Base-by-base conservation (phyloP, 495 filamentous ascomycete species). In the Podospora appendiculata region DNA sequence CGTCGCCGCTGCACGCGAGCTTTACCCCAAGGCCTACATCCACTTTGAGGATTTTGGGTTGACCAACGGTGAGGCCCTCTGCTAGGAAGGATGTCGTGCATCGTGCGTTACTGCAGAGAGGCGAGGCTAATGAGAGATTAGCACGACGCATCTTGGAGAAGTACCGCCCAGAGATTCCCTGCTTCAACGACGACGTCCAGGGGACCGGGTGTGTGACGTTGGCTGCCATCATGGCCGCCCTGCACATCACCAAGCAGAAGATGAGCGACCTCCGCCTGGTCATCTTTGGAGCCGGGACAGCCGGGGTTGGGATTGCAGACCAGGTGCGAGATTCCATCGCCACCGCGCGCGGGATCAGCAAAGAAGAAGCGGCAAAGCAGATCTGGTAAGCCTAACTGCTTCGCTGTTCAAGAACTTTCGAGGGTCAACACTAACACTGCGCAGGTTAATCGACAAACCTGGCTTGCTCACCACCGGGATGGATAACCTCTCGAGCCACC, bases 101-200 rank as follows among this genome's bases (percentile, higher is more conserved):
- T 25, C 25, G 5, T 25, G 25, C 25, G 25, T 25, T 38, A 1
- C 13, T 38, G 36, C 8, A 46, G 16, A 0, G 16, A 16, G 4
- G n/a, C n/a, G n/a, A 41, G 4, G 4, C 38, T 41, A 32, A 50
- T 16, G 36, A 33, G 32, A 38, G n/a, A 11, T 12, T 47, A 78
- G 68, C 68, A 34, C 66, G 84, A 33, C 75, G 85, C 16, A 80
- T 95, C 5, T 72, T 95, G 8, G 86, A 95, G 51, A 82, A 78
- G 35, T 94, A 89, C 57, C 73, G 81, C 6, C 71, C 82, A 0
- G 53, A 85, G 17, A 82, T 94, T 6, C 73, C 90, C 0, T 95
- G 89, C 64, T 93, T 95, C 75, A 95, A 95, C 54, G 90, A 95
- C 48, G 90, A 95, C 67, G 84, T 95, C 1, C 90, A 95, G 63